Evolutionary conservation across 2,329 filamentous ascomycete genomes (phyloP), one percentile per base, ranked within the genome.

Genomic region (Raffaelea ambrosiae): DNA sequence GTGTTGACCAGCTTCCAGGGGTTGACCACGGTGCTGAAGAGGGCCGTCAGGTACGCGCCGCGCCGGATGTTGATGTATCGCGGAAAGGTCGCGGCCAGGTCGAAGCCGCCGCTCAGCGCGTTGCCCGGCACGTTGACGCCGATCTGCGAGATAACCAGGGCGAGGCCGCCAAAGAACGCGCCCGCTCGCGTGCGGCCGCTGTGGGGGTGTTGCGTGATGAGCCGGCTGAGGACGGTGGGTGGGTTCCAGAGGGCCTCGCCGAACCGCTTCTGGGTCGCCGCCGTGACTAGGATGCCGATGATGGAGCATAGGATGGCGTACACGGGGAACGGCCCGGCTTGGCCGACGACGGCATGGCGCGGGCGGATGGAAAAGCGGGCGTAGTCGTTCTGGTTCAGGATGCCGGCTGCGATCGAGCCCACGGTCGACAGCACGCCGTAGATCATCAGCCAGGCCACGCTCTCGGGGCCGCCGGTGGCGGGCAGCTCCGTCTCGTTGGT

Each of bases 21-120:
- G 49, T 69, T 69, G 42, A 69, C 63, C 0, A 63, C 63, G 23
- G 72, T 67, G 16, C 65, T 66, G 5, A 76, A 59, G 3, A 73
- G 53, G 0, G 68, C 63, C 4, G 66, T 69, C 35, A 79, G 61
- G 51, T 73, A 73, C 2, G 67, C 67, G 1, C 77, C 77, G 2
- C 77, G 68, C 5, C 74, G 62, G 49, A 79, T 78, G 55, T 76
- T 77, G 59, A 80, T 69, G 50, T 70, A 78, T 26, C 63, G 65
- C 1, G 74, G 74, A 49, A 70, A 70, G 0, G 77, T 59, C 1
- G 69, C 72, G 0, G 75, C 68, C 48, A 79, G 61, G 54, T 80
- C 77, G 65, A 79, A 77, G 7, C 76, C 76, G 3, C 67, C 65
- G 0, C 69, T 69, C 52, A 75, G 66, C 2, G 66, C 66, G 53